These are phyloP conservation scores for Solanum infundibuliforme DNA, from an alignment of 257 asterid genomes.

Conservation along the genomic window DNA sequence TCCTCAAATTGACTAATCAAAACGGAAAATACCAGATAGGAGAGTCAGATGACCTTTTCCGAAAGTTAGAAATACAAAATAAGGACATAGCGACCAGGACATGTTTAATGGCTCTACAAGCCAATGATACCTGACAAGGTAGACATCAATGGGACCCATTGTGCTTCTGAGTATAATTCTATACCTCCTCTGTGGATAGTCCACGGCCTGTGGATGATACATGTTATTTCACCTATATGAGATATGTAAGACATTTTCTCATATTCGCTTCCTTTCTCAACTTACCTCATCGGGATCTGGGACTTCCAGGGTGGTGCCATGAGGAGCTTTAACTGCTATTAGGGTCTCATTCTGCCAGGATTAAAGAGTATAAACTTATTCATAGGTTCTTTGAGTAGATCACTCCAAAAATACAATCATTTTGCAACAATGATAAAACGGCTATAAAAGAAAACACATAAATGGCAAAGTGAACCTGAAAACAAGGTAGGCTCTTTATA, in stretches of 20 bases:
- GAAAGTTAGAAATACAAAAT: not conserved
- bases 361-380: constrained; percentile 2
- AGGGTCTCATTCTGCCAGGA: constrained; percentile 73
- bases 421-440: not conserved
- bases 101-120: not conserved
- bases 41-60: not conserved
- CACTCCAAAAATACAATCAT: not conserved
- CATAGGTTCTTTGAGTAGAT: not conserved
- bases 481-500: constrained; percentile 66
- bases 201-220: constrained; percentile 52
- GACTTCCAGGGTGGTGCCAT: constrained; percentile 94
- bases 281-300: constrained; percentile 95
- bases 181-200: constrained; percentile 88
- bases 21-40: not conserved
- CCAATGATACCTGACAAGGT: constrained; percentile 74
- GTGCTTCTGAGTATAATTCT: constrained; percentile 93
- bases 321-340: constrained; percentile 93
- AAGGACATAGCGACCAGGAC: not conserved
- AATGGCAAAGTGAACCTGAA: constrained; percentile 48
- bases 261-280: constrained; percentile 6
- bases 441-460: not conserved
- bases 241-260: constrained; percentile 2
- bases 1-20: constrained; percentile 77
- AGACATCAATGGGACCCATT: constrained; percentile 94
- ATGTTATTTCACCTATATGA: constrained; percentile 8